Base-by-base conservation (phyloP, 257 asterid genomes). In the Avicennia marina region DNA sequence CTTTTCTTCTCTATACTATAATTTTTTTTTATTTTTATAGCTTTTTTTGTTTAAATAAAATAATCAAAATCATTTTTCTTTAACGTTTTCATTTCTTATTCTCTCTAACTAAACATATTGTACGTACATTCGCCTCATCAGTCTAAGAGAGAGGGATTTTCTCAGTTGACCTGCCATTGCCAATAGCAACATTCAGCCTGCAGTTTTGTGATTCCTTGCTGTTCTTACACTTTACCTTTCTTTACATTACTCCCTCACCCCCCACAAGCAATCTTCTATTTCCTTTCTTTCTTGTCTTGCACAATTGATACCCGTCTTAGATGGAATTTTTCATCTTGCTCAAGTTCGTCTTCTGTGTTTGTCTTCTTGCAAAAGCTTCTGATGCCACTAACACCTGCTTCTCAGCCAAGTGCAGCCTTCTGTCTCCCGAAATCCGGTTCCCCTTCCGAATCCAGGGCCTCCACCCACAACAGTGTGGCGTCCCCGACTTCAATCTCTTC, bases 361-460 rank as follows among this genome's bases (percentile, higher is more conserved):
- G 50, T 43, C 52, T 63, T 17, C 63, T 62, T 13, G 41, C 67
- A 17, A 49, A 45, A 32, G 42, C 63, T 22, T 53, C 74, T 40
- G 17, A 36, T 1, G 53, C 55, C 11, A 26, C 24, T 8, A 44
- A 10, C 26, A 48, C 10, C 20, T 67, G 56, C 44, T 9, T 65
- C n/a, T 25, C 76, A 27, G 25, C 58, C 12, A 53, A 47, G 7
- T 70, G 73, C 47, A 2, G 12, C 64, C 29, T 0, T 13, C 1
- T 4, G 18, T 61, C 72, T 3, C 69, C 75, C 3, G 61, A 54
- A 41, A 61, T 50, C 29, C 62, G 46, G 2, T 22, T 15, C 39
- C 82, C 80, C 1, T 73, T 70, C 46, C 61, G 9, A 16, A 24
- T 71, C 62, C 43, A 53, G 0, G 18, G 38, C 63, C 34, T 27